Evolutionary conservation across 2,329 filamentous ascomycete genomes (phyloP), one percentile per base, ranked within the genome.

Genomic region (Amauroascus verrucosus): DNA sequence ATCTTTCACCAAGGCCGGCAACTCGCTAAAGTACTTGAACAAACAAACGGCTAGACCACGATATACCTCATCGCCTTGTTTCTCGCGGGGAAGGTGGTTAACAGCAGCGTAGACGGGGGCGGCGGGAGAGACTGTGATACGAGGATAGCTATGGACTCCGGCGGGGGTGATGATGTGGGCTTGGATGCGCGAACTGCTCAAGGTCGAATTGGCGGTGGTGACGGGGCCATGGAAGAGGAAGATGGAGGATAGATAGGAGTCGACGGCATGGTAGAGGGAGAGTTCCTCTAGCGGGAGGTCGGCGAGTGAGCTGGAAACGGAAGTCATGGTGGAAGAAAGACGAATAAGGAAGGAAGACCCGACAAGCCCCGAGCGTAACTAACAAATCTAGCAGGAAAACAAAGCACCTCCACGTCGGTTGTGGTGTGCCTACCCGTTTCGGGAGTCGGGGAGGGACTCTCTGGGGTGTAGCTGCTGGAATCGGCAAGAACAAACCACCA

Each of bases 51-150:
- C 93, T 53, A 98, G 78, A 16, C 85, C 93, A 44, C 93, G 84
- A 70, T 86, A 94, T 59, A 95, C 78, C 70, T 97, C 91, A 67
- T 97, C 91, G 63, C 91, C 91, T 74, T 97, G 93, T 70, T 90
- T 89, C 67, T 96, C 91, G 65, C 89, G 85, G 40, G 93, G 89
- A 41, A 98, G 79, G 67, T 90, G 83, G 66, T 87, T 84, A 68
- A 98, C 93, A 52, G 90, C 91, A 60, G 83, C 80, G 70, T 97
- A 97, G 64, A 94, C 85, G 49, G 88, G 83, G 45, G 91, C 95
- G 64, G 86, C 94, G 43, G 93, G 93, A 22, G 91, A 94, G 60
- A 97, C 84, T 56, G 91, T 95, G 61, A 98, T 82, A 63, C 91
- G 88, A 56, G 87, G 84, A 67, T 91, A 98, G 61, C 86, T 91